Evolutionary conservation across 768 basidiomycete species (phyloP).

Genomic region (Mycena crocata): DNA sequence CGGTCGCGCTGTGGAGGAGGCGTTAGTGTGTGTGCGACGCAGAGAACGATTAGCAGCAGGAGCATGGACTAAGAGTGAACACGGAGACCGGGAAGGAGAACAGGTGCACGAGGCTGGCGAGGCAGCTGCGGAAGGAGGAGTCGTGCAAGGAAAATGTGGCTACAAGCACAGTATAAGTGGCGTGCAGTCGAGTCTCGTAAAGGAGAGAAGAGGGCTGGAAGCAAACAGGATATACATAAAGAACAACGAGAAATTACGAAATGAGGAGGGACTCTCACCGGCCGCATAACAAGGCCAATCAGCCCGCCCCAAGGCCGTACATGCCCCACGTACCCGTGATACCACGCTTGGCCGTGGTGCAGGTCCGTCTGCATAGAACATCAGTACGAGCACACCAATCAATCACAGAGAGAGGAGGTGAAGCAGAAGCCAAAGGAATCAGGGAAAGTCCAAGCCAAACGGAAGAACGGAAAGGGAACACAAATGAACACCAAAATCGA

Average conservation of each 20-base stretch:
- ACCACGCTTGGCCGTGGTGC: constrained; percentile 51
- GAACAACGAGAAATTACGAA: no score
- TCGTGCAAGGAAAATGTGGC: no score
- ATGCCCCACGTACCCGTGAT: constrained; percentile 50
- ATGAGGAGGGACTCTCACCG: constrained; percentile 27
- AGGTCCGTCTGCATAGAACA: constrained; percentile 54
- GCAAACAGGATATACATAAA: not conserved
- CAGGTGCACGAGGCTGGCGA: no score
- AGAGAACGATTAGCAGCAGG: not conserved
- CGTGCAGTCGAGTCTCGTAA: no score
- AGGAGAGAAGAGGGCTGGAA: not conserved
- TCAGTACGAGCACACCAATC: not conserved
- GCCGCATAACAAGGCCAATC: constrained; percentile 49
- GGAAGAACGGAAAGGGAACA: no score
- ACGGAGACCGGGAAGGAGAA: no score
- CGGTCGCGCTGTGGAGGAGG: constrained; percentile 24
- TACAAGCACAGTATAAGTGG: no score
- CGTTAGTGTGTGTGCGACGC: not conserved
- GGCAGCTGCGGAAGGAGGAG: no score
- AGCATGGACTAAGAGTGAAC: not conserved
- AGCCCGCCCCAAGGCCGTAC: constrained; percentile 55
- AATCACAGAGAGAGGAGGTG: not conserved
- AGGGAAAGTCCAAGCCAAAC: no score
- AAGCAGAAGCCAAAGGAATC: not conserved
- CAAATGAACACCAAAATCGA: no score